Base-by-base conservation (phyloP, 2,329 filamentous ascomycete genomes). In the Iodosphaeria phyllophila region DNA sequence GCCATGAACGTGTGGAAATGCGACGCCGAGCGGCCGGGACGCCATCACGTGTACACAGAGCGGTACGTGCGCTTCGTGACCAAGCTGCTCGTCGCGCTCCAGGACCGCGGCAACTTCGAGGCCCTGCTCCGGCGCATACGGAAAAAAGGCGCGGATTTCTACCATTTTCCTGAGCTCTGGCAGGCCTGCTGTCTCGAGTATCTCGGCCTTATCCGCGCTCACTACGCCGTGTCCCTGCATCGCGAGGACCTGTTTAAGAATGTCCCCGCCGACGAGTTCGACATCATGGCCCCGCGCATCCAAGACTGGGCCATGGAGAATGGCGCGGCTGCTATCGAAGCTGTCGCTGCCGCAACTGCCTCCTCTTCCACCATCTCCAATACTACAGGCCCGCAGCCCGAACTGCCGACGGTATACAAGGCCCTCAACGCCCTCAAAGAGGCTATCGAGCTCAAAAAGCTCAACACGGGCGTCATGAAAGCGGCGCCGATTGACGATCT, bases 1-100 rank as follows among this genome's bases (percentile, higher is more conserved):
- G 74, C 78, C 2, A 73, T 92, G 46, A 86, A 91, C 41, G 82
- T 93, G 4, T 93, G 84, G 84, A 86, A 84, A 37, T 89, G 84
- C 18, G 84, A 92, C 35, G 72, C 78, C 23, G 84, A 93, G 39
- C 58, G 65, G 2, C 61, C 82, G 1, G 84, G 84, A 0, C 68
- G 84, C 11, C 84, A 93, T 45, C 89, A 92, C 40, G 82, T 92
- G 18, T 93, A 89, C 44, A 92, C 82, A 0, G 72, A 79, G 24
- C 73, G 77, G 33, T 93, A 93, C 40, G 75, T 82, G 2, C 70
- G 72, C 11, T 89, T 89, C 41, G 80, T 91, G 47, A 69, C 80
- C 8, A 60, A 65, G 27, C 56, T 92, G 6, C 57, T 92, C 5
- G 66, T 75, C 20, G 65, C 79, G 25, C 63, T 84, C 34, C 66